Conservation (phyloP, 1,139 yeast species). For the Diutina catenulata region DNA sequence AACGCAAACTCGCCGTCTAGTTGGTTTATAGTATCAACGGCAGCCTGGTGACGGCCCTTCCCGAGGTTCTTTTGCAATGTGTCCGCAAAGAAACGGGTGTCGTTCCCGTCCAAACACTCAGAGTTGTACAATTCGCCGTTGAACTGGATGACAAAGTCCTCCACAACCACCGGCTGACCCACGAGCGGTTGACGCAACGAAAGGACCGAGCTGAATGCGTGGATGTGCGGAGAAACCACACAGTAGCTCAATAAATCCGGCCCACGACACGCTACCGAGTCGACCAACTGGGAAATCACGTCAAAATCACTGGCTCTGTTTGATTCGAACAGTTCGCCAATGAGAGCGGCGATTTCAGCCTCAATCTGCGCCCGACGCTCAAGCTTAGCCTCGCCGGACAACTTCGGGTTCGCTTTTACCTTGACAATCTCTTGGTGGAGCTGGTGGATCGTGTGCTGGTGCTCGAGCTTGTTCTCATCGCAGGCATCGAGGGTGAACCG, state of each 20-base stretch:
- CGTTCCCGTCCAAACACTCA: constrained; percentile 29
- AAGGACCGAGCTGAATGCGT: constrained; percentile 55
- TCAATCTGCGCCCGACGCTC: neutral
- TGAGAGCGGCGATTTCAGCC: neutral
- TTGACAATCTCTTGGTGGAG: neutral
- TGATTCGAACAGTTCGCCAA: too few relatives aligned
- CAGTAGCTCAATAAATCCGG: constrained; percentile 1
- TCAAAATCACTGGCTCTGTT: too few relatives aligned
- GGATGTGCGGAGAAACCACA: constrained; percentile 12
- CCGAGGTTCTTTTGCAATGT: constrained; percentile 8
- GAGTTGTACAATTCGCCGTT: constrained; percentile 79
- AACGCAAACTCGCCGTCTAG: constrained; percentile 80
- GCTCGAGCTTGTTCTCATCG: neutral
- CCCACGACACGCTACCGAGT: constrained; percentile 1
- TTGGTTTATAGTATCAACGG: constrained; percentile 19
- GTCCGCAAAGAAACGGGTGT: constrained; percentile 19
- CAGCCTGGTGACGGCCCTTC: constrained; percentile 17
- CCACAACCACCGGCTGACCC: constrained; percentile 42
- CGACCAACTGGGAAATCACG: neutral
- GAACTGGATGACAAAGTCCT: constrained; percentile 42
- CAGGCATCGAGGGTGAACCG: neutral
- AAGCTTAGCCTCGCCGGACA: neutral
- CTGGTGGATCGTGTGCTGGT: neutral
- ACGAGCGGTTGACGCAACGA: constrained; percentile 72
- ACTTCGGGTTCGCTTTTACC: neutral